Conservation (phyloP, 805 yeast species). For the Barnettozyma wickerhamii region DNA sequence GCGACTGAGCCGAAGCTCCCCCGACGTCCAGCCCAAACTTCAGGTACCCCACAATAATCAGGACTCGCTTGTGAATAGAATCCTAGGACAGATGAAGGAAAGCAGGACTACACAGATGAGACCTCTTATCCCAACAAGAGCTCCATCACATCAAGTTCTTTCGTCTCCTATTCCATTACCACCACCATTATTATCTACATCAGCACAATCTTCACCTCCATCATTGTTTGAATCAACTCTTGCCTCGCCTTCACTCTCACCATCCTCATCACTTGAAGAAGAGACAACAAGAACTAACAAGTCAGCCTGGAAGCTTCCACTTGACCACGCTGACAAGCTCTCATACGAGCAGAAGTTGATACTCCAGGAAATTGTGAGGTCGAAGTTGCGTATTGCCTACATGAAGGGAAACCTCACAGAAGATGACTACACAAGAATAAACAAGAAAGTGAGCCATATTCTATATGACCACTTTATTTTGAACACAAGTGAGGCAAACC, state of each 20-base stretch:
- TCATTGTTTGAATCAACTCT: conserved; percentile 4
- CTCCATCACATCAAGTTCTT: not conserved
- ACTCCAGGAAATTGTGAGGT: conserved; percentile 56
- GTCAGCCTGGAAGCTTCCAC: conserved; percentile 10
- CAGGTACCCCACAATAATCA: not conserved
- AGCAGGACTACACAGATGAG: conserved; percentile 1
- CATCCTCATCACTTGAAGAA: conserved; percentile 5
- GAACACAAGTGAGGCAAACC: conserved; percentile 3
- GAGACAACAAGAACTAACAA: conserved; percentile 1
- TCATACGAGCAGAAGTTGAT: conserved; percentile 43
- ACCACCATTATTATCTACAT: not conserved
- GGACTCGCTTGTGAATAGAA: conserved; percentile 14
- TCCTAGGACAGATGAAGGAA: conserved; percentile 20
- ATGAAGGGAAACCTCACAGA: conserved; percentile 30
- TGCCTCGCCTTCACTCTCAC: conserved; percentile 14
- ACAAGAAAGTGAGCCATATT: conserved; percentile 56
- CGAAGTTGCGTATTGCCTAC: conserved; percentile 46
- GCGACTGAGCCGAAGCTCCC: too few species aligned
- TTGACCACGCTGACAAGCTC: conserved; percentile 7
- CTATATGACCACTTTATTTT: conserved; percentile 40
- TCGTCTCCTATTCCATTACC: not conserved
- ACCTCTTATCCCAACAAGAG: not conserved
- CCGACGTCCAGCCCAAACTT: not conserved
- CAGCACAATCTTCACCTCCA: conserved; percentile 10
- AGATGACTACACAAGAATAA: conserved; percentile 52